A percentile compares a stretch with the other conserved stretches of the same genome.
phyloP scores from a whole-genome alignment of 2,329 filamentous ascomycete species.

The Trichoderma koningii region DNA sequence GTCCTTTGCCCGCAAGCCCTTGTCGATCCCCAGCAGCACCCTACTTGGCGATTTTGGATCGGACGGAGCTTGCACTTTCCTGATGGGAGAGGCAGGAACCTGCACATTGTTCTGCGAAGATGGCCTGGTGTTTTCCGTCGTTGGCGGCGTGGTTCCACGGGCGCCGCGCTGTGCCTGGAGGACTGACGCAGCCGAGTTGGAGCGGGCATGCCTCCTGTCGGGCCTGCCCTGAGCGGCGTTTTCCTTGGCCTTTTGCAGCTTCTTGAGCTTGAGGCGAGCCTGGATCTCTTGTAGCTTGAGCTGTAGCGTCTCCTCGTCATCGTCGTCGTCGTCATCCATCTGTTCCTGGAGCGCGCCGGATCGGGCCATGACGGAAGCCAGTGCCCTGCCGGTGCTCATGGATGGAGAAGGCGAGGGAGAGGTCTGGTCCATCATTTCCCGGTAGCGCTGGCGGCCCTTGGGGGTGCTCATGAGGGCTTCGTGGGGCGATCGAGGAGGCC shows the following conservation, averaged over 20 bases:
- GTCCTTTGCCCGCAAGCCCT: slow-evolving; percentile 77
- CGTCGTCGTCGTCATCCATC: slow-evolving; percentile 56
- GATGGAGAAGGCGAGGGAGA: slow-evolving; percentile 70
- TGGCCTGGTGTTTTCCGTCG: slow-evolving; percentile 31
- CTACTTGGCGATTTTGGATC: slow-evolving; percentile 75
- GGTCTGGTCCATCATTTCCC: slow-evolving; percentile 65
- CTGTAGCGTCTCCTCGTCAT: slow-evolving; percentile 88
- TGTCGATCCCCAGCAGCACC: slow-evolving; percentile 83
- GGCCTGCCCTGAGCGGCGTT: slow-evolving; percentile 30
- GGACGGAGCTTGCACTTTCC: slow-evolving; percentile 52
- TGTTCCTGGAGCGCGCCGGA: slow-evolving; percentile 40
- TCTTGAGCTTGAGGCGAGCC: slow-evolving; percentile 83
- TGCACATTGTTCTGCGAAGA: slow-evolving; percentile 54
- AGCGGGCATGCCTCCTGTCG: slow-evolving; percentile 31
- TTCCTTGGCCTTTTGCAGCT: slow-evolving; percentile 64
- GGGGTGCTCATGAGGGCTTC: slow-evolving; percentile 70
- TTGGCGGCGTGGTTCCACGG: slow-evolving; percentile 37
- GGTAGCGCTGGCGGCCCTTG: slow-evolving; percentile 73
- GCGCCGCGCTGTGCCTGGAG: slow-evolving; percentile 30
- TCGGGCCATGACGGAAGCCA: slow-evolving; percentile 31
- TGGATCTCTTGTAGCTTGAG: slow-evolving; percentile 87
- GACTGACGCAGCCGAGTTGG: slow-evolving; percentile 33
- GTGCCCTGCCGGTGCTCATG: slow-evolving; percentile 27
- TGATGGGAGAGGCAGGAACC: slow-evolving; percentile 75
- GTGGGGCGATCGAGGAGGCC: slow-evolving; percentile 67